phyloP scores from a whole-genome alignment of 345 rosid genomes.

The Citrus sinensis region DVS_A1.0 CM039164.1:18492501-18493000 shows the following conservation, averaged over 20 bases:
- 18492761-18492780: slow-evolving; percentile 36
- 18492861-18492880: slow-evolving; percentile 45
- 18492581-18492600: slow-evolving; percentile 32
- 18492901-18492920: neutral
- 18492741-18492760: slow-evolving; percentile 36
- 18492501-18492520: slow-evolving; percentile 34
- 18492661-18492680: slow-evolving; percentile 25
- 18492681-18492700: slow-evolving; percentile 46
- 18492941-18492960: neutral
- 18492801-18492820: slow-evolving; percentile 41
- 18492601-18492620: slow-evolving; percentile 3
- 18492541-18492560: slow-evolving; percentile 43
- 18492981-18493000: neutral
- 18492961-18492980: neutral
- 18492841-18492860: slow-evolving; percentile 40
- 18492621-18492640: slow-evolving; percentile 13
- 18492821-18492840: slow-evolving; percentile 44
- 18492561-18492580: slow-evolving; percentile 43
- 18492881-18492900: neutral
- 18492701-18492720: slow-evolving; percentile 29
- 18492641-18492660: slow-evolving; percentile 30
- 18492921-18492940: neutral
- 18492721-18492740: slow-evolving; percentile 41
- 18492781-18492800: slow-evolving; percentile 40
- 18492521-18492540: slow-evolving; percentile 32